Conservation (phyloP, 768 basidiomycete genomes). For the Amylocystis lapponica region DNA sequence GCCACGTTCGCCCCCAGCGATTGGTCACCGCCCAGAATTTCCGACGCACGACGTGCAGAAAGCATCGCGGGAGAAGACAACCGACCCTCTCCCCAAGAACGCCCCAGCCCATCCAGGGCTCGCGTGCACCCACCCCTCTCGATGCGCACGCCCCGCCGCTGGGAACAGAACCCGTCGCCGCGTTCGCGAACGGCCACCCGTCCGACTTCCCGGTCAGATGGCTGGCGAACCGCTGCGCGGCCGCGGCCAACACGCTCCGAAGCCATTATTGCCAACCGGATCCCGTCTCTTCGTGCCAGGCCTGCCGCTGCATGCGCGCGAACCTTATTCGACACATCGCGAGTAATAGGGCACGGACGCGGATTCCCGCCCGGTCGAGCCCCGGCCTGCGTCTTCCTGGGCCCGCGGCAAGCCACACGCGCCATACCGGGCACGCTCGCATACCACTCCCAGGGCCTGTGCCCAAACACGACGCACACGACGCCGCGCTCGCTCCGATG, state of each 20-base stretch:
- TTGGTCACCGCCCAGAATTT: constrained; percentile 6
- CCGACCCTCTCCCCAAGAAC: constrained; percentile 4
- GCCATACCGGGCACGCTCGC: too few species aligned
- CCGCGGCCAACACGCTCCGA: neutral
- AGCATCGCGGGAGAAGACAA: constrained; percentile 29
- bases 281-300: too few species aligned
- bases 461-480: too few species aligned
- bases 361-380: too few species aligned
- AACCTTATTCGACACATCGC: too few species aligned
- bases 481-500: too few species aligned
- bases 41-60: constrained; percentile 15
- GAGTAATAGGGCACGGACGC: too few species aligned
- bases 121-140: neutral
- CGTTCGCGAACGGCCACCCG: neutral
- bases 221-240: too few species aligned
- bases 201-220: too few species aligned
- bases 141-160: neutral
- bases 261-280: neutral
- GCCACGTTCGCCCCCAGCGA: constrained; percentile 18
- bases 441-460: too few species aligned
- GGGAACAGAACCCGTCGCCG: neutral
- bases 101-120: neutral
- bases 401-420: too few species aligned
- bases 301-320: too few species aligned
- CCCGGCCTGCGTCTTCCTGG: neutral